Evolutionary conservation across 495 filamentous ascomycete genomes (phyloP).

Genomic region (Daldinia caldariorum): DNA sequence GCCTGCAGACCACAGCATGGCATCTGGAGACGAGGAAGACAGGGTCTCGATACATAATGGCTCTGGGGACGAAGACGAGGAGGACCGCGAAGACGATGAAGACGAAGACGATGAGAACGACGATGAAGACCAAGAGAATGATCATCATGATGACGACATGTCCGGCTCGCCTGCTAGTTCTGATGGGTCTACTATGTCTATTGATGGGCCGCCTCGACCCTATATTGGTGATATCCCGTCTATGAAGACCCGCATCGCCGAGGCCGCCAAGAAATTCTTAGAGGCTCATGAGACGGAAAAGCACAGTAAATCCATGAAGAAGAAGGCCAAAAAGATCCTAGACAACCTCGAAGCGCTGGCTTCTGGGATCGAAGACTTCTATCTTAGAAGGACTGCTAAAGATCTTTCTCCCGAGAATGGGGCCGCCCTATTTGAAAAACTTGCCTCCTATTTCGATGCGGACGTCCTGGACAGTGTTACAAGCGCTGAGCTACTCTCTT

Average conservation of each 20-base stretch:
- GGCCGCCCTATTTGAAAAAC: slow-evolving; percentile 71
- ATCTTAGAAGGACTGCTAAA: slow-evolving; percentile 62
- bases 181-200: slow-evolving; percentile 65
- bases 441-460: slow-evolving; percentile 89
- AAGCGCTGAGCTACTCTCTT: slow-evolving; percentile 93
- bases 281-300: slow-evolving; percentile 82
- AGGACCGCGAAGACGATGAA: slow-evolving; percentile 63
- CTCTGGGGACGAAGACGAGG: slow-evolving; percentile 63
- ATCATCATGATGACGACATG: slow-evolving; percentile 66
- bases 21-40: slow-evolving; percentile 63
- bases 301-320: slow-evolving; percentile 72
- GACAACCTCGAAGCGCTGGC: slow-evolving; percentile 76
- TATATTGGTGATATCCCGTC: slow-evolving; percentile 63
- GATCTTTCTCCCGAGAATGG: slow-evolving; percentile 61
- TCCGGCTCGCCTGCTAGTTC: slow-evolving; percentile 76
- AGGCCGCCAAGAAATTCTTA: slow-evolving; percentile 81
- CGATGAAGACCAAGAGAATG: slow-evolving; percentile 65
- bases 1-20: slow-evolving; percentile 61
- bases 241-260: slow-evolving; percentile 77
- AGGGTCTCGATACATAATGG: slow-evolving; percentile 57
- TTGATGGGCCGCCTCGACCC: slow-evolving; percentile 59
- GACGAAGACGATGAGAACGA: slow-evolving; percentile 64
- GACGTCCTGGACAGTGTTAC: slow-evolving; percentile 91
- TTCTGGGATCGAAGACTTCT: slow-evolving; percentile 73
- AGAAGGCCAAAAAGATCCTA: slow-evolving; percentile 80